phyloP scores from a whole-genome alignment of 2,329 filamentous ascomycete species.

The Aspergillus aculeatinus region DNA sequence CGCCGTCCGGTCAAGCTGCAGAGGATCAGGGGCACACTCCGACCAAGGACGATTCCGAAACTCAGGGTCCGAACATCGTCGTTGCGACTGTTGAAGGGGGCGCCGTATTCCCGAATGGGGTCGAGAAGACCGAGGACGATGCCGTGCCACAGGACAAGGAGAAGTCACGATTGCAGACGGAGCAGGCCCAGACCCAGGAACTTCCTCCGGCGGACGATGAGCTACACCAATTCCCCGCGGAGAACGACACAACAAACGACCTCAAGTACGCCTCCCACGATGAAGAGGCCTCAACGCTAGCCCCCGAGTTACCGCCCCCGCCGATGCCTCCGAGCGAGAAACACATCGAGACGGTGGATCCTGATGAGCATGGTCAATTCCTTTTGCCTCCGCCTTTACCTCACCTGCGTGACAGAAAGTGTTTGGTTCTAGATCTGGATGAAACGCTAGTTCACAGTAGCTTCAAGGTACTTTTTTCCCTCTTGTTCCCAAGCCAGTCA shows the following conservation, averaged over 20 bases:
- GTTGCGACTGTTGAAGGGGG: slow-evolving; percentile 14
- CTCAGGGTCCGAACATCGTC: slow-evolving; percentile 1
- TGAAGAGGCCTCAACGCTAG: slow-evolving; percentile 42
- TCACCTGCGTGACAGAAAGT: slow-evolving; percentile 83
- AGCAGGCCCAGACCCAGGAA: slow-evolving; percentile 25
- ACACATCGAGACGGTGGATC: slow-evolving; percentile 30
- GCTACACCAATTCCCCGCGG: slow-evolving; percentile 51
- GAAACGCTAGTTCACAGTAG: slow-evolving; percentile 98
- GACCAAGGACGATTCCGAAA: slow-evolving; percentile 20
- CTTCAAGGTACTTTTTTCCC: slow-evolving; percentile 71
- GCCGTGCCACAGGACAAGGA: slow-evolving; percentile 23
- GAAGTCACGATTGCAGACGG: slow-evolving; percentile 1
- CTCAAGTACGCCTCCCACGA: slow-evolving; percentile 42
- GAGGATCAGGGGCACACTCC: slow-evolving; percentile 11
- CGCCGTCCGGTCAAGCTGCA: slow-evolving; percentile 18
- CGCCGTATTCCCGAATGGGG: slow-evolving; percentile 6
- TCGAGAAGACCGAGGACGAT: slow-evolving; percentile 20
- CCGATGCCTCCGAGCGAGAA: slow-evolving; percentile 47
- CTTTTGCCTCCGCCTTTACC: slow-evolving; percentile 79
- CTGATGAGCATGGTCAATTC: slow-evolving; percentile 60
- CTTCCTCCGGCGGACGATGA: slow-evolving; percentile 52
- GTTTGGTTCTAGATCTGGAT: slow-evolving; percentile 89
- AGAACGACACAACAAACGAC: slow-evolving; percentile 45
- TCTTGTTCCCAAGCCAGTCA: neutral
- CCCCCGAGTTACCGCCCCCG: slow-evolving; percentile 53